Evolutionary conservation across 306 rosid species (phyloP), one percentile per base, ranked within the genome.

Genomic region (Vigna angularis): DNA sequence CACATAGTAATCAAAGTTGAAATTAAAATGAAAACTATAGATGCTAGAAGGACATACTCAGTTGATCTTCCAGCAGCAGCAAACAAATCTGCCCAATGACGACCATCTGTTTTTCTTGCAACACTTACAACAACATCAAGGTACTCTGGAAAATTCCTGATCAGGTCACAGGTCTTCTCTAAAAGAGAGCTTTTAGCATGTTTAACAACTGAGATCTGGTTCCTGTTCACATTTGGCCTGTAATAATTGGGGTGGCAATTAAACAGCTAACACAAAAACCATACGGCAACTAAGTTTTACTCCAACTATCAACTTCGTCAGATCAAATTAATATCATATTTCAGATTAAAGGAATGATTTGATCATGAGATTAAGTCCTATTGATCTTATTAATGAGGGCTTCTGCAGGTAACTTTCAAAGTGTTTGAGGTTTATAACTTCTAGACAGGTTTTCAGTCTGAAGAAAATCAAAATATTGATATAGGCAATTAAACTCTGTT

Each of bases 31-130:
- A 77, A 79, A 79, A 50, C 55, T 38, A 56, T 40, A 49, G 44
- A 81, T 74, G 82, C 75, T 64, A 56, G 50, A 77, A 81, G 66
- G 81, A 61, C 82, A 70, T 88, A 95, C 97, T 95, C 99, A 30
- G 99, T 91, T 67, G 99, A 91, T 93, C 91, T 86, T 81, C 99
- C 99, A 57, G 99, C 99, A 50, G 99, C 91, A 22, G 96, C 81
- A 82, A 95, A 93, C 82, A 95, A 85, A 83, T 95, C 99, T 10
- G 97, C 93, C 99, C 99, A 93, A 87, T 95, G 98, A 79, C 98
- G 92, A 84, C 96, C 99, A 87, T 95, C 99, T 45, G 99, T 95
- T 90, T 95, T 93, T 86, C 99, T 88, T 79, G 98, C 99, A 50
- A 95, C 99, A 87, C 99, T 95, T 69, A 95, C 97, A 73, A 95